phyloP scores from a whole-genome alignment of 1,139 yeast genomes.

The Eremothecium gossypii region DNA sequence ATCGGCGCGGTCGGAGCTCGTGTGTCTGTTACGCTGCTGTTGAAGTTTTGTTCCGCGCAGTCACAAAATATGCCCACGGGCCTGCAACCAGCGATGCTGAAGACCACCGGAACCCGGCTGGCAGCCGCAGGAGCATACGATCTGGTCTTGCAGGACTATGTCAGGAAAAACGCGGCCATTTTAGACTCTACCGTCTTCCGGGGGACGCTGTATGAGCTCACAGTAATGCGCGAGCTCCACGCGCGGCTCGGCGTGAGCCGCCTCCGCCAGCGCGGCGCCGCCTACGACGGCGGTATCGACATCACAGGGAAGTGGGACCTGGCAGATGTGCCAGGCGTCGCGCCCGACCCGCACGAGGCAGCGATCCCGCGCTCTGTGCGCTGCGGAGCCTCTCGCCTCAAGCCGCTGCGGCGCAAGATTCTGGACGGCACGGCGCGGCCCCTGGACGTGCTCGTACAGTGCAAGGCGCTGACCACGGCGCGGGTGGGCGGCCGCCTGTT shows the following conservation, averaged over 20 bases:
- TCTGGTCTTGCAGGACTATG: conserved; percentile 10
- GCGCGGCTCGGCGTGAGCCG: conserved; percentile 34
- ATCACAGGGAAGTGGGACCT: conserved; percentile 54
- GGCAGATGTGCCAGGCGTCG: conserved; percentile 19
- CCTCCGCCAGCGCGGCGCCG: conserved; percentile 48
- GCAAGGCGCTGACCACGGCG: conserved; percentile 41
- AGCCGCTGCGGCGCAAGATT: conserved; percentile 18
- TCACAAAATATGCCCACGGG: no score
- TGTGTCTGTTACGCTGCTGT: no score
- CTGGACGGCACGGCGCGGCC: conserved; percentile 8
- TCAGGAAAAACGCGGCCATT: conserved; percentile 17
- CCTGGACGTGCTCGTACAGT: conserved; percentile 42
- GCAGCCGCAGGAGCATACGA: no score
- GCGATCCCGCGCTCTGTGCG: conserved; percentile 30
- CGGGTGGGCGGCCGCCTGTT: conserved; percentile 44
- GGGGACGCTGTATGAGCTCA: conserved; percentile 64
- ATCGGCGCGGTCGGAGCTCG: no score
- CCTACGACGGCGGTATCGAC: conserved; percentile 69
- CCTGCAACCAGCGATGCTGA: no score
- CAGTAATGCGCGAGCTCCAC: conserved; percentile 41
- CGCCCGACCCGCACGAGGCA: conserved; percentile 22
- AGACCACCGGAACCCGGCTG: no score
- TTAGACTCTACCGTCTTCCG: conserved; percentile 42
- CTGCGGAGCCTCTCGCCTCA: conserved; percentile 25
- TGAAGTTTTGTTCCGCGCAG: no score